Conservation (phyloP, 345 rosid genomes). For the Clausena lansium region DNA sequence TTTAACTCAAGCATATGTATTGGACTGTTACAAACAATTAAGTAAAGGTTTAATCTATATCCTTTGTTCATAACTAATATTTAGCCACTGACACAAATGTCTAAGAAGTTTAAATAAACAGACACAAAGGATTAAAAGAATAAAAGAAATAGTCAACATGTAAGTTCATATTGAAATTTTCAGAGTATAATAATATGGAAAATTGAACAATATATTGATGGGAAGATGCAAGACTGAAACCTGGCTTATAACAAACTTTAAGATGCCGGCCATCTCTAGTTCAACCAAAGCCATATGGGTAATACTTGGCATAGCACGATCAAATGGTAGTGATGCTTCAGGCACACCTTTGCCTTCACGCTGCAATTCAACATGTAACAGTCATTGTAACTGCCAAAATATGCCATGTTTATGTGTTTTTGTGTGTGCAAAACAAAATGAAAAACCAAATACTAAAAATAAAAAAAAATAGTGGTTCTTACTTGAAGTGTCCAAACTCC, state of each 20-base stretch:
- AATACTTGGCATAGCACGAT: constrained; percentile 94
- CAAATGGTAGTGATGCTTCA: constrained; percentile 88
- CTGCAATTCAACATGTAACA: constrained; percentile 25
- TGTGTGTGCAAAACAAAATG: background rate
- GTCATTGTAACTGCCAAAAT: background rate
- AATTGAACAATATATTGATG: no score
- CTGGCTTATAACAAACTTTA: constrained; percentile 91
- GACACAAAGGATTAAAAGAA: no score
- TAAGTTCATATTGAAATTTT: no score
- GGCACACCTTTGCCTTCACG: constrained; percentile 88
- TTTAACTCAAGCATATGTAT: no score
- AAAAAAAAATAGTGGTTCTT: background rate
- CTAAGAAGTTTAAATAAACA: no score
- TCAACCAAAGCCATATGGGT: constrained; percentile 97
- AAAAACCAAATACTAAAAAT: no score
- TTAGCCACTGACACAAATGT: no score
- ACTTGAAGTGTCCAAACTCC: constrained; percentile 99
- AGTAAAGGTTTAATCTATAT: no score
- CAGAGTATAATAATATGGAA: no score
- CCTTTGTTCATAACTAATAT: no score
- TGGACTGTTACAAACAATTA: no score
- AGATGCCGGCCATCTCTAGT: constrained; percentile 78
- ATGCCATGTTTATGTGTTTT: background rate
- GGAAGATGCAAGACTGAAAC: constrained; percentile 13
- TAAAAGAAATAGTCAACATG: no score